Percentiles rank a stretch among this genome's conserved stretches.
Evolutionary conservation across 1,284 basidiomycete species (phyloP).

Genomic region (Blastosporella zonata): DNA sequence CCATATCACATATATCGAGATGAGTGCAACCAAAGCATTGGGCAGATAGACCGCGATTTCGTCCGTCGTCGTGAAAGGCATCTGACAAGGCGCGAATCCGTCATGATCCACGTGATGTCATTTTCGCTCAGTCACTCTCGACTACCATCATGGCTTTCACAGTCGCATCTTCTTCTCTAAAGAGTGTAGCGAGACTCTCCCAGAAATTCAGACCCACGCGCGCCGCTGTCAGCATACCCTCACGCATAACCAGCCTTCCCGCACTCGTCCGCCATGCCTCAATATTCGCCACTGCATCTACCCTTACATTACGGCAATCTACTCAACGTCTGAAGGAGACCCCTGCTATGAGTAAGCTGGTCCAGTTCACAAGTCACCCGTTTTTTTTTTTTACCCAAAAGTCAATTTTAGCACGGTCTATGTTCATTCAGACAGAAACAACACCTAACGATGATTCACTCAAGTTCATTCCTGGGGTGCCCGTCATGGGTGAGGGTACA

Average conservation of each 20-base stretch:
- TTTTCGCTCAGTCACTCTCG: slow-evolving; percentile 14
- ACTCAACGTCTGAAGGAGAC: slow-evolving; percentile 14
- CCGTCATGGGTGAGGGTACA: slow-evolving; percentile 84
- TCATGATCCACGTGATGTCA: slow-evolving; percentile 20
- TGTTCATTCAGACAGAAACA: slow-evolving; percentile 97
- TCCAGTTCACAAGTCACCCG: not conserved
- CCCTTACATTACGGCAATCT: slow-evolving; percentile 18
- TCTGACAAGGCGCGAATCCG: not conserved
- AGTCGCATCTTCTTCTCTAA: slow-evolving; percentile 24
- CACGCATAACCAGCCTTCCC: slow-evolving; percentile 6
- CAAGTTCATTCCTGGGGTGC: slow-evolving; percentile 94
- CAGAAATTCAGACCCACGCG: slow-evolving; percentile 4
- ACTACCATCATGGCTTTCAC: slow-evolving; percentile 19
- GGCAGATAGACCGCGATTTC: slow-evolving; percentile 13
- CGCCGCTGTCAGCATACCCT: not conserved
- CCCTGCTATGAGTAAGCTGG: slow-evolving; percentile 23
- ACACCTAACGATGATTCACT: slow-evolving; percentile 98
- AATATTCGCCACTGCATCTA: slow-evolving; percentile 23
- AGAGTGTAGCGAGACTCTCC: slow-evolving; percentile 12
- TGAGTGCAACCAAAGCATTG: slow-evolving; percentile 18
- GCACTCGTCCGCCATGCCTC: slow-evolving; percentile 18
- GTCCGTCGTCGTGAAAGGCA: slow-evolving; percentile 12
- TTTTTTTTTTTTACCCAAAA: not conserved
- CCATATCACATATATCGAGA: slow-evolving; percentile 29
- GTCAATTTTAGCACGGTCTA: slow-evolving; percentile 63